phyloP scores from a whole-genome alignment of 1,139 yeast species.

The Entelexis paramagnoliae region DNA sequence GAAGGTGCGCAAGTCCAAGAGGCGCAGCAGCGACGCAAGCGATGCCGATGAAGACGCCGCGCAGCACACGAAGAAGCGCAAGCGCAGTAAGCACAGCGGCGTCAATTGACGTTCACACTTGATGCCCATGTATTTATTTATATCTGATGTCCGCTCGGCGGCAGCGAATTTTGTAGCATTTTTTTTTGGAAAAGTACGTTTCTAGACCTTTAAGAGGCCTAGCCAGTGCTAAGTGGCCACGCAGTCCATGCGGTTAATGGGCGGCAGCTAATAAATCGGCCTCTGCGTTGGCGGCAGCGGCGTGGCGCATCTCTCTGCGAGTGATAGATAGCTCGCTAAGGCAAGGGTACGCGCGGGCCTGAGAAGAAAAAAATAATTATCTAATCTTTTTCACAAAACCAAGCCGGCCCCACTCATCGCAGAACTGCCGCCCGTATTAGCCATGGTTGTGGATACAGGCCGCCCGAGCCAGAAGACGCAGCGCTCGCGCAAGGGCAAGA shows the following conservation, averaged over 20 bases:
- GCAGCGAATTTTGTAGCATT: neutral
- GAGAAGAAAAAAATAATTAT: conserved; percentile 3
- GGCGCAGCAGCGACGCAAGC: neutral
- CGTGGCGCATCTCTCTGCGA: no score
- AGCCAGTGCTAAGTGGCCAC: no score
- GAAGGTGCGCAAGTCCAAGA: neutral
- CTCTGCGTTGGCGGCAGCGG: no score
- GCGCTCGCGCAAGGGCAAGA: conserved; percentile 81
- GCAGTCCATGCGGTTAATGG: no score
- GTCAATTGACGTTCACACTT: no score
- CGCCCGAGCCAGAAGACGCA: conserved; percentile 39
- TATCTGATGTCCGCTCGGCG: neutral
- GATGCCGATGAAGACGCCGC: no score
- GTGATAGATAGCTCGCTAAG: neutral
- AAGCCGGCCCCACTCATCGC: neutral
- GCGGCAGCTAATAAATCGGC: no score
- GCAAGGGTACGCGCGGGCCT: neutral
- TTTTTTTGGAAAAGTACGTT: no score
- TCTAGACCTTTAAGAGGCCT: no score
- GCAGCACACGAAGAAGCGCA: neutral
- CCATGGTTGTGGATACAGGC: conserved; percentile 26
- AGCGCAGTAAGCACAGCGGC: neutral
- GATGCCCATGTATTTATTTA: conserved; percentile 2
- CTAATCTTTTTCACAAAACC: conserved; percentile 9
- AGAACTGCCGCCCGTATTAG: neutral